A percentile compares a stretch with the other conserved stretches of the same genome.
Evolutionary conservation across 179 eudicot genomes (phyloP).

Genomic region (Sideroxylon spinosum): DNA sequence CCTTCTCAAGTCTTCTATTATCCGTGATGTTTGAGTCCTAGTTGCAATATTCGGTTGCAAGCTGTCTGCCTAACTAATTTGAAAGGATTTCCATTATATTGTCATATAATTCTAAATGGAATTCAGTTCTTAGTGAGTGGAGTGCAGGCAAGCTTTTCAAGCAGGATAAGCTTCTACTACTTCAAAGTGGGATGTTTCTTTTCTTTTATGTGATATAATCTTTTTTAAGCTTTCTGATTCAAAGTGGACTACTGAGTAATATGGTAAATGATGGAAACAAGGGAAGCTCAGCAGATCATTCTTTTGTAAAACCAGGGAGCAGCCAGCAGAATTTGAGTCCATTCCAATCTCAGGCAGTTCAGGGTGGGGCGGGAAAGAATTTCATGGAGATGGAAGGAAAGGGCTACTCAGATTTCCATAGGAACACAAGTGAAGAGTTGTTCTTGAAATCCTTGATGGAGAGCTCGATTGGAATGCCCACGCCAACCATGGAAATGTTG

Average conservation of each 20-base stretch:
- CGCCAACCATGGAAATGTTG: slow-evolving; percentile 51
- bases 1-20: background rate
- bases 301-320: slow-evolving; percentile 6
- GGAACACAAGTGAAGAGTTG: slow-evolving; percentile 49
- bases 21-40: background rate
- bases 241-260: background rate
- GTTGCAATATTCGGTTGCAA: background rate
- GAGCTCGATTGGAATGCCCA: slow-evolving; percentile 37
- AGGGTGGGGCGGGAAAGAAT: slow-evolving; percentile 15
- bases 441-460: slow-evolving; percentile 49
- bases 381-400: slow-evolving; percentile 41
- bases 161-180: background rate
- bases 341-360: slow-evolving; percentile 12
- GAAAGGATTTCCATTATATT: background rate
- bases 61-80: background rate
- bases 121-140: background rate
- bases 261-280: slow-evolving; percentile 17
- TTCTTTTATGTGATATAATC: background rate
- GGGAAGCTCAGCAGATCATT: slow-evolving; percentile 14
- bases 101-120: background rate
- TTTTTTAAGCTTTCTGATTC: background rate
- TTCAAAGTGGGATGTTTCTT: background rate
- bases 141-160: background rate
- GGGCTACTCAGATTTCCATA: slow-evolving; percentile 30
- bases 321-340: background rate